phyloP scores from a whole-genome alignment of 2,329 filamentous ascomycete genomes.

The Trichoderma sp. region DNA sequence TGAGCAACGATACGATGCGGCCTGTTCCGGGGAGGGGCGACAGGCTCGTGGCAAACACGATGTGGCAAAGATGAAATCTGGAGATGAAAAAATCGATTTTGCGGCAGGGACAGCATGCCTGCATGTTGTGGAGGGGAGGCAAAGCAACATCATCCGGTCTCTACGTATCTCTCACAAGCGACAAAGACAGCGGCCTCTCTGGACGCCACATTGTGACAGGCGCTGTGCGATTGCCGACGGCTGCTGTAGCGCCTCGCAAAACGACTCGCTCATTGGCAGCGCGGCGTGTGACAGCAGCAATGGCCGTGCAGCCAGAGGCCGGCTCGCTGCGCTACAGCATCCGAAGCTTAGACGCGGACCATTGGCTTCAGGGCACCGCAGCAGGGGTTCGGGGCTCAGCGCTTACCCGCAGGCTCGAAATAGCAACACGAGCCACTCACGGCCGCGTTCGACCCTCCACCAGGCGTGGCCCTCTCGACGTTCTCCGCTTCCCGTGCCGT shows the following conservation, averaged over 20 bases:
- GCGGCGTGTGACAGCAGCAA: slow-evolving; percentile 9
- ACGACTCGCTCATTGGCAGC: slow-evolving; percentile 15
- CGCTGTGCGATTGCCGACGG: slow-evolving; percentile 2
- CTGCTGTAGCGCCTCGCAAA: neutral
- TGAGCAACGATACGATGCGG: neutral
- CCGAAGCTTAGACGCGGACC: slow-evolving; percentile 4
- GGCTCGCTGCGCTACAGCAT: neutral
- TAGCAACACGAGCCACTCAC: slow-evolving; percentile 26
- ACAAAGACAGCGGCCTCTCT: neutral
- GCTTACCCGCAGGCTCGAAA: slow-evolving; percentile 26
- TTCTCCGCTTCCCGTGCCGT: slow-evolving; percentile 1
- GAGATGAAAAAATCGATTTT: neutral
- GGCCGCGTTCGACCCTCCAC: slow-evolving; percentile 18
- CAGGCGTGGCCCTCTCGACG: neutral
- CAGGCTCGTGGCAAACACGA: neutral
- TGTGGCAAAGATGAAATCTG: neutral
- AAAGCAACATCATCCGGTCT: too few species aligned
- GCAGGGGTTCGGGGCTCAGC: slow-evolving; percentile 23
- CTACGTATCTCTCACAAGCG: neutral
- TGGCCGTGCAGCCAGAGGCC: slow-evolving; percentile 8
- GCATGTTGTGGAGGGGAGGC: neutral
- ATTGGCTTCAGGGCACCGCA: slow-evolving; percentile 18
- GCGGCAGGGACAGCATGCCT: neutral
- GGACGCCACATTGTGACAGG: slow-evolving; percentile 16
- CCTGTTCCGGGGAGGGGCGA: neutral